phyloP scores from a whole-genome alignment of 768 basidiomycete species.

The Phanerochaete carnosa region DNA sequence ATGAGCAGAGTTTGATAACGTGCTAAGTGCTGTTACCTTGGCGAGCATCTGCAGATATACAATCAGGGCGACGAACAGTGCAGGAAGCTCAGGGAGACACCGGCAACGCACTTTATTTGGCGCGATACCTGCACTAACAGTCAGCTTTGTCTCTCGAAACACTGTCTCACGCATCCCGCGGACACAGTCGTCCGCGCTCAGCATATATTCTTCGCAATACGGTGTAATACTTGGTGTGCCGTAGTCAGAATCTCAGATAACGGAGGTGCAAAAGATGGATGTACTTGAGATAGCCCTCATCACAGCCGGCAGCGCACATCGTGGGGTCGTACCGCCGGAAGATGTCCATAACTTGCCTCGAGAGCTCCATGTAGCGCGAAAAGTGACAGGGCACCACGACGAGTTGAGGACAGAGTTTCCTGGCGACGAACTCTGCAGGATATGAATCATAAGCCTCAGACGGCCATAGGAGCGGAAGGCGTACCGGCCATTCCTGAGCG shows the following conservation, averaged over 20 bases:
- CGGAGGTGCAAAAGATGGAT: slow-evolving; percentile 17
- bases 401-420: slow-evolving; percentile 89
- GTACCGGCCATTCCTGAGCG: slow-evolving; percentile 94
- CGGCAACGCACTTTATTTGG: slow-evolving; percentile 74
- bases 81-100: neutral
- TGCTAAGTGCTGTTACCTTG: slow-evolving; percentile 52
- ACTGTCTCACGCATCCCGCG: slow-evolving; percentile 72
- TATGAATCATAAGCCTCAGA: neutral
- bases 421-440: slow-evolving; percentile 77
- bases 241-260: neutral
- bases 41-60: slow-evolving; percentile 65
- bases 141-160: slow-evolving; percentile 74
- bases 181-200: slow-evolving; percentile 74
- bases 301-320: slow-evolving; percentile 75
- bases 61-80: neutral
- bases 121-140: slow-evolving; percentile 93
- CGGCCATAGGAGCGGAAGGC: slow-evolving; percentile 11
- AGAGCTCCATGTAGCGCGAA: slow-evolving; percentile 66
- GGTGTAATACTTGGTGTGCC: slow-evolving; percentile 63
- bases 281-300: slow-evolving; percentile 92
- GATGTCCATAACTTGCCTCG: slow-evolving; percentile 65
- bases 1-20: neutral
- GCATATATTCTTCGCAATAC: slow-evolving; percentile 67
- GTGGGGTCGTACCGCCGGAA: slow-evolving; percentile 70
- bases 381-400: slow-evolving; percentile 61